These are phyloP conservation scores for Naematelia aurantialba DNA, from an alignment of 768 basidiomycete genomes.

Conservation along the genomic window DNA sequence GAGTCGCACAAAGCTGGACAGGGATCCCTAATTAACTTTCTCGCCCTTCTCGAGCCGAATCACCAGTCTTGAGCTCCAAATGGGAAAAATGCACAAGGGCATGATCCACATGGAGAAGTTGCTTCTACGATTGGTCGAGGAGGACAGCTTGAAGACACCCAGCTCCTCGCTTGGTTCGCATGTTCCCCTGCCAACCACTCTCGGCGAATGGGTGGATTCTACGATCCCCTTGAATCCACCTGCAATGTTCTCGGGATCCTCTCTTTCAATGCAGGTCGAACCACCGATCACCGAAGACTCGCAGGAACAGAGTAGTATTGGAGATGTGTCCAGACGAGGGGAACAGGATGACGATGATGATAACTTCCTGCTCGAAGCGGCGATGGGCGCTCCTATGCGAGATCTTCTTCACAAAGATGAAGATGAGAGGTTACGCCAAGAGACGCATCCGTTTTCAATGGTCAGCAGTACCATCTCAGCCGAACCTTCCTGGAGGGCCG, in stretches of 20 bases:
- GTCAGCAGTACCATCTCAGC: not conserved
- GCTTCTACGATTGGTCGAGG: not conserved
- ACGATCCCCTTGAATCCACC: not conserved
- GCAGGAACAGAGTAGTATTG: not conserved
- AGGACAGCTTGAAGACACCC: not conserved
- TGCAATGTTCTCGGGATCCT: not conserved
- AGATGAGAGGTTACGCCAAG: slow-evolving; percentile 5
- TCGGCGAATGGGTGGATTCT: not conserved
- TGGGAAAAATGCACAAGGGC: slow-evolving; percentile 1
- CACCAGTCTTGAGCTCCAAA: not conserved
- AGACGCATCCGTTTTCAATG: not conserved
- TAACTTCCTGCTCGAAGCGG: slow-evolving; percentile 6
- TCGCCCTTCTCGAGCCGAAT: not conserved
- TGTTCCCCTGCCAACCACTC: not conserved
- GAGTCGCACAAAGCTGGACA: not conserved
- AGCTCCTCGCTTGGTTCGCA: not conserved
- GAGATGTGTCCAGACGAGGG: not conserved
- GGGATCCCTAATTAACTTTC: not conserved
- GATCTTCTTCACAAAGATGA: slow-evolving; percentile 7
- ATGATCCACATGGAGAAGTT: slow-evolving; percentile 4
- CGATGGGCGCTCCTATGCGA: slow-evolving; percentile 4
- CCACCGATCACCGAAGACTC: not conserved
- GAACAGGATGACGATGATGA: slow-evolving; percentile 4
- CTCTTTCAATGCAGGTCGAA: not conserved
- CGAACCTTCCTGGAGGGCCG: not conserved